Base-by-base conservation (phyloP, 2,329 filamentous ascomycete species). In the Fusarium chuoi region DNA sequence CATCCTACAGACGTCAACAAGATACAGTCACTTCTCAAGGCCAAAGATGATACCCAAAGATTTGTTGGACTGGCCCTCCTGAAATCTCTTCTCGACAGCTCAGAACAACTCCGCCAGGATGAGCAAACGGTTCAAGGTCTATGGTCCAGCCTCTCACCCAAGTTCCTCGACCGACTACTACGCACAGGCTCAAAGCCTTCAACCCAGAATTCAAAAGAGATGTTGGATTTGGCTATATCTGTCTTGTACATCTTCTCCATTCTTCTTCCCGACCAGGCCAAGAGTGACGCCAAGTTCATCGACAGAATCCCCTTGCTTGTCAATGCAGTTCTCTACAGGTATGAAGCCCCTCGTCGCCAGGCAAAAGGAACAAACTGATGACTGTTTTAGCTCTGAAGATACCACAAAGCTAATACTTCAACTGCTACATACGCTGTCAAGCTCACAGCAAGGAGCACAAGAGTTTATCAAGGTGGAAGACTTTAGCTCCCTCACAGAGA, bases 31-130 rank as follows among this genome's bases (percentile, higher is more conserved):
- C 85, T 92, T 6, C 85, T 93, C 39, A 83, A 84, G 61, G 81
- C 88, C 61, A 90, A 89, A 68, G 87, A 92, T 78, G 91, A 93
- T 78, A 93, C 91, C 1, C 89, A 90, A 26, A 87, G 89, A 76
- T 93, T 93, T 74, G 90, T 92, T 44, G 91, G 90, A 13, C 83
- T 93, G 28, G 89, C 90, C 3, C 84, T 93, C 28, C 85, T 93
- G 57, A 92, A 90, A 76, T 88, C 89, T n/a, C 82, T 91, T 18
- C 84, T 93, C 38, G 90, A 93, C 79, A 90, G 89, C 77, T 87
- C 88, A 11, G 81, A 85, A 28, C 80, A 85, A n/a, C 80, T 90
- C 28, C 85, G 85, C 49, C 81, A 85, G 59, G 85, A 90, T 79
- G 82, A 84, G 15, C 80, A 81, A 5, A 79, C 78, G 13, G 76